Base-by-base conservation (phyloP, 768 basidiomycete species). In the Omphalotus guepiniiformis region DNA sequence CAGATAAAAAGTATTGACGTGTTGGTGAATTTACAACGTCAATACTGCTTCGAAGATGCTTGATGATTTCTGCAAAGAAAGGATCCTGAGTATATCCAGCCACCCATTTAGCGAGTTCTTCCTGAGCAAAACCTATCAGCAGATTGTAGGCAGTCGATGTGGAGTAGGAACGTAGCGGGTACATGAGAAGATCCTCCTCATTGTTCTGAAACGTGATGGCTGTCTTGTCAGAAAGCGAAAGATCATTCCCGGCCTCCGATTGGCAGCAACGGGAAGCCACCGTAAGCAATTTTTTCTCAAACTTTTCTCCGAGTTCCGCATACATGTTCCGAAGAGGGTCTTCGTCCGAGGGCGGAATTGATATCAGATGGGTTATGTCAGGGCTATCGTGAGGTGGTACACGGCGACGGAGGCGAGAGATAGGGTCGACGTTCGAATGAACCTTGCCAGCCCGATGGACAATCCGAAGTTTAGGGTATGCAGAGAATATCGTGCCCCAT, bases 401-500 rank as follows among this genome's bases (percentile, higher is more conserved):
- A 22, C 41, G 16, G 11, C 41, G 7, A n/a, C 16, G 39, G 25
- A 25, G 22, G 6, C 45, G 32, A 37, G 45, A 47, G n/a, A 47
- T 37, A 5, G 45, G 45, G 25, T 44, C 40, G 6, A 41, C 40
- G 25, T 41, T 41, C 6, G 40, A 44, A 22, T 44, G 42, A 6
- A 44, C 29, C 15, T 29, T 6, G 6, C 42, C 42, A 12, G 42
- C 42, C 6, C 42, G 23, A 19, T 44, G 40, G 7, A 41, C 40
- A 12, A 41, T 41, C 16, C 16, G 19, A 8, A 41, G 6, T 6
- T 23, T 23, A 19, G 58, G 65, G n/a, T 58, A 66, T 12, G 64
- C 60, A 0, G 54, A 43, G 37, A 58, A 62, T 16, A 62, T 52
- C 9, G 58, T 42, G 43, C 62, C 60, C 63, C 58, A 66, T 3